Evolutionary conservation across 2,329 filamentous ascomycete species (phyloP), one percentile per base, ranked within the genome.

Genomic region (Hypocreales sp.): DNA sequence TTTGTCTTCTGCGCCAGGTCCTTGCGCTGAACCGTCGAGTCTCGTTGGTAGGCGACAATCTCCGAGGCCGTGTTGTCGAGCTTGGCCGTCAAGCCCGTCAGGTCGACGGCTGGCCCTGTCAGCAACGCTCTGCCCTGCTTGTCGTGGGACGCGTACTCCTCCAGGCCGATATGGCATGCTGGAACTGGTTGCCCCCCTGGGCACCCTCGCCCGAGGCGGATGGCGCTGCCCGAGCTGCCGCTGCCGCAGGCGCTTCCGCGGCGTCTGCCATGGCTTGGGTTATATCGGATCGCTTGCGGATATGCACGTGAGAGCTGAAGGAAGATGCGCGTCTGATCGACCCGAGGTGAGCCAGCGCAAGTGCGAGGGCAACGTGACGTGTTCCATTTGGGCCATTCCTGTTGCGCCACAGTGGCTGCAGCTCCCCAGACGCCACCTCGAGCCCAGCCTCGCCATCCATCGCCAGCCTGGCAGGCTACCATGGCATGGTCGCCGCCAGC

Each of bases 1-100:
- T 98, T 98, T 1, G 90, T 98, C 64, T 94, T 95, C 48, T 94
- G 86, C n/a, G 92, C 90, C 13, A 98, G 63, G 34, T 98, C 92
- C 49, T 98, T 98, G 28, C 90, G 71, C 50, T 98, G 87, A 1
- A 94, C 77, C 5, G 93, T 79, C n/a, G 87, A 82, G 52, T 95
- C 90, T 42, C 86, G 72, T 48, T 98, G 92, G 48, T 92, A 84
- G 25, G 79, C 63, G 28, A 95, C 83, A 35, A 98, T 83, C 44
- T 95, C 90, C 8, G 86, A 87, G n/a, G 90, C 90, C 4, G 84
- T 87, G 33, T 77, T 79, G 54, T 98, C 90, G 36, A 98, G 75
- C 38, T 70, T 80, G 18, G 83, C 78, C 35, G 93, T 72, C 38
- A 95, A 71, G 15, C 69, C 73, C 25, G 81, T 79, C 31, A 98